These are phyloP conservation scores for Phytophthora constricta DNA, from an alignment of 352 stramenopile genomes.

Conservation along the genomic window DNA sequence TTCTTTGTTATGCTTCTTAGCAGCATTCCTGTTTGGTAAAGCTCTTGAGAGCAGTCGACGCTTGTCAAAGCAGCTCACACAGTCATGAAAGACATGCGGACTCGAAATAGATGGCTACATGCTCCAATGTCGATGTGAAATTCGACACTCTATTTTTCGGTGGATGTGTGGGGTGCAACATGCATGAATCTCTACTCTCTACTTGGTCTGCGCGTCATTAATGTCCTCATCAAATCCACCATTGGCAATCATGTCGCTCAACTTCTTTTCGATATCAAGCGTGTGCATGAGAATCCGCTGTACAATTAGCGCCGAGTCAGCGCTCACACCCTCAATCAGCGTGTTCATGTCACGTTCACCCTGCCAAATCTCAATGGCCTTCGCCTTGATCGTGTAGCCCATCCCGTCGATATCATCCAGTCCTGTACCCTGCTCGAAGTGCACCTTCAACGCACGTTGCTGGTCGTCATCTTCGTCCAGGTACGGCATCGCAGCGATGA, in stretches of 20 bases:
- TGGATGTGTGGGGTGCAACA: not conserved
- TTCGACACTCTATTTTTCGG: constrained; percentile 2
- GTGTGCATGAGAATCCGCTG: constrained; percentile 81
- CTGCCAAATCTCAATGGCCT: constrained; percentile 65
- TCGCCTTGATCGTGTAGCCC: constrained; percentile 63
- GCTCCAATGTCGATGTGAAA: not conserved
- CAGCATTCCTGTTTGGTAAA: constrained; percentile 5
- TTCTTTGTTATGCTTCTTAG: constrained; percentile 10
- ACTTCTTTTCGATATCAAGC: constrained; percentile 65
- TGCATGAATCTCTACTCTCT: constrained; percentile 8
- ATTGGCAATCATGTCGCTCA: constrained; percentile 52
- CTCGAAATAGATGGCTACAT: constrained; percentile 18
- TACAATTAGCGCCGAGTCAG: constrained; percentile 71
- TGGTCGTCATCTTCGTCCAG: constrained; percentile 75
- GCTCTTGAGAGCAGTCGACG: not conserved
- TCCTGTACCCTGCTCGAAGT: constrained; percentile 67
- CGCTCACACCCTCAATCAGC: constrained; percentile 52
- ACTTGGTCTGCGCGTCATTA: constrained; percentile 20
- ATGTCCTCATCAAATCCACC: constrained; percentile 26
- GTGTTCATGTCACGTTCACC: constrained; percentile 68
- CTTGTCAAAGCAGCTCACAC: not conserved
- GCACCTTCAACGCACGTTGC: constrained; percentile 46
- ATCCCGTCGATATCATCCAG: constrained; percentile 68
- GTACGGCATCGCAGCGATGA: constrained; percentile 73
- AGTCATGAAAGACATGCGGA: not conserved